A percentile compares a stretch with the other conserved stretches of the same genome.
phyloP scores from a whole-genome alignment of 257 asterid species.

The Nemophila menziesii region DNA sequence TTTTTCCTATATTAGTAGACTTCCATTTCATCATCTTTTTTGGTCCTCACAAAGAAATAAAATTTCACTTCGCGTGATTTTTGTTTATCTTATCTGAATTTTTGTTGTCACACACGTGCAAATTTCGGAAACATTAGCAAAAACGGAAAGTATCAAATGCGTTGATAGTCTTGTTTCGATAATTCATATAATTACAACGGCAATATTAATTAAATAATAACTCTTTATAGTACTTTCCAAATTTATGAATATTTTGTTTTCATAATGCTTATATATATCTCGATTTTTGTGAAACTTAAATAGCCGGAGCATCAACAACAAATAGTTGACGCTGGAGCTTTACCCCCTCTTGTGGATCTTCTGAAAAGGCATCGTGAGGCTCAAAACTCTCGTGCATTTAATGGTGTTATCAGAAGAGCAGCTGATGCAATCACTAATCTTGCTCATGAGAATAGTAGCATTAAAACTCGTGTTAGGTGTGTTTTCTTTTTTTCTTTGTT shows the following conservation, averaged over 20 bases:
- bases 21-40: too few species aligned
- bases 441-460: slow-evolving; percentile 94
- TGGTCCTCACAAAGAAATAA: too few species aligned
- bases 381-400: slow-evolving; percentile 65
- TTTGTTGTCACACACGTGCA: too few species aligned
- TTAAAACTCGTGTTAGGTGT: slow-evolving; percentile 89
- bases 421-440: slow-evolving; percentile 98
- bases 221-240: too few species aligned
- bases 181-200: too few species aligned
- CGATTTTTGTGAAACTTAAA: slow-evolving; percentile 6
- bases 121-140: too few species aligned
- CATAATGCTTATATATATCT: background rate
- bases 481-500: slow-evolving; percentile 10
- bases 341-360: slow-evolving; percentile 81
- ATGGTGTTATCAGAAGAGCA: slow-evolving; percentile 81
- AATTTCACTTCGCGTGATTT: too few species aligned
- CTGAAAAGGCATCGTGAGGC: slow-evolving; percentile 54
- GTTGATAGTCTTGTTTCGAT: background rate
- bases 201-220: too few species aligned
- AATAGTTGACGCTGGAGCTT: slow-evolving; percentile 95
- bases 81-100: too few species aligned
- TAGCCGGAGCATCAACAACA: slow-evolving; percentile 99
- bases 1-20: too few species aligned
- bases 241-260: too few species aligned
- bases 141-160: too few species aligned